Evolutionary conservation across 2,329 filamentous ascomycete genomes (phyloP), one percentile per base, ranked within the genome.

Genomic region (Ophiocordyceps camponoti-leonardi): DNA sequence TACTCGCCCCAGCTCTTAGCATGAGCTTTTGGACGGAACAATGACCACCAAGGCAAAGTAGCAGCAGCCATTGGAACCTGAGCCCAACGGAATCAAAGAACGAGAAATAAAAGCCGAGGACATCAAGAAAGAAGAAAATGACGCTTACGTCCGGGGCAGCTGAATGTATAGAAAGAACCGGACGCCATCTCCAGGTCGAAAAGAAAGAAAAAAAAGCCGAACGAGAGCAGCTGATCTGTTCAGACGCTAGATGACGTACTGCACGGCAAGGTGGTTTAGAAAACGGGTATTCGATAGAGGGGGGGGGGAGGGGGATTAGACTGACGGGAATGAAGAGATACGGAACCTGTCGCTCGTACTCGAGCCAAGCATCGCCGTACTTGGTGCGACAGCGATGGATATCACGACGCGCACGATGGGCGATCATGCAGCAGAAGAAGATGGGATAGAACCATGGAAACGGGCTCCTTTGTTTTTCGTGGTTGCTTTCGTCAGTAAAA

Each of bases 401-500:
- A 59, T 94, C 86, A 51, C 86, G 73, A 45, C 67, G 64, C 12
- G 84, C 83, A 48, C 86, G 81, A 63, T 93, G 86, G 3, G 78
- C 69, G 57, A 93, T 92, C 85, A 92, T 92, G 52, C 67, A 66
- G 33, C 69, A 68, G 61, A 94, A 94, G 70, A 94, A 94, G 42
- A 85, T 61, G 0, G 85, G 83, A 57, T 93, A 92, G 63, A 94
- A 93, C 85, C 86, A 94, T 0, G 86, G 86, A 64, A 93, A 90
- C 0, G 85, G 84, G 55, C 81, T 86, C 54, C 60, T 61, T n/a
- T n/a, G n/a, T n/a, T 28, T 28, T 28, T 28, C 10, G 6, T 11
- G 7, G 22, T 11, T 37, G 26, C 13, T 40, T 18, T 28, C 4
- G 26, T 28, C 7, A 31, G 4, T 35, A 16, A 16, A 20, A 13